Evolutionary conservation across 345 rosid species (phyloP).

Genomic region (Salix suchowensis): DNA sequence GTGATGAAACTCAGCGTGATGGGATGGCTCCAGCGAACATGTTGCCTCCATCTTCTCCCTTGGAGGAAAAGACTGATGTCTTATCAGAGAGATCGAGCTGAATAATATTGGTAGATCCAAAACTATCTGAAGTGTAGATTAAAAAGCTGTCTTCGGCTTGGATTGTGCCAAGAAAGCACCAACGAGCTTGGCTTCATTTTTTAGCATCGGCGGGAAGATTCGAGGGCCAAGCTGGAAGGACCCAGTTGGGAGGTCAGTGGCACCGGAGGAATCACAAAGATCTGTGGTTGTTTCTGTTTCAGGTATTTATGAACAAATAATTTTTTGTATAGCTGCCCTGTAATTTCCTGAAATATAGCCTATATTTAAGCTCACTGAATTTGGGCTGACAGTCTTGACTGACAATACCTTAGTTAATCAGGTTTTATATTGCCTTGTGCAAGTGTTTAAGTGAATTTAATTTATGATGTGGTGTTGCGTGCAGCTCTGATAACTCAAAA

Average conservation of each 20-base stretch:
- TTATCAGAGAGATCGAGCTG: background rate
- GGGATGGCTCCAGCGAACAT: background rate
- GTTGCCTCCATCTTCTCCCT: background rate
- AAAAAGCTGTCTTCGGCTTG: background rate
- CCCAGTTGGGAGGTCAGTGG: background rate
- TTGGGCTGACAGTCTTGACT: background rate
- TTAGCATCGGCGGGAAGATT: background rate
- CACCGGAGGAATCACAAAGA: background rate
- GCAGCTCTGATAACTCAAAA: too few relatives aligned
- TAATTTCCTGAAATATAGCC: background rate
- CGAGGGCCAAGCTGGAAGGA: constrained; percentile 11
- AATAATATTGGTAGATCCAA: background rate
- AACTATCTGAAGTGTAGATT: constrained; percentile 1
- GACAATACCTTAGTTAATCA: background rate
- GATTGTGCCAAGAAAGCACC: background rate
- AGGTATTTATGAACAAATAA: background rate
- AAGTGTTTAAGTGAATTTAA: background rate
- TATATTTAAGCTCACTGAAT: background rate
- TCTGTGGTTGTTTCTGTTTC: background rate
- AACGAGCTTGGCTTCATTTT: background rate
- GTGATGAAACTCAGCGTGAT: background rate
- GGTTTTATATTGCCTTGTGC: background rate
- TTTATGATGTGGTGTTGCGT: background rate
- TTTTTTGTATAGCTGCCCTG: constrained; percentile 4
- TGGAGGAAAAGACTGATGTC: constrained; percentile 6